Base-by-base conservation (phyloP, 176 grass and related monocot species). In the Olyra latifolia region DNA sequence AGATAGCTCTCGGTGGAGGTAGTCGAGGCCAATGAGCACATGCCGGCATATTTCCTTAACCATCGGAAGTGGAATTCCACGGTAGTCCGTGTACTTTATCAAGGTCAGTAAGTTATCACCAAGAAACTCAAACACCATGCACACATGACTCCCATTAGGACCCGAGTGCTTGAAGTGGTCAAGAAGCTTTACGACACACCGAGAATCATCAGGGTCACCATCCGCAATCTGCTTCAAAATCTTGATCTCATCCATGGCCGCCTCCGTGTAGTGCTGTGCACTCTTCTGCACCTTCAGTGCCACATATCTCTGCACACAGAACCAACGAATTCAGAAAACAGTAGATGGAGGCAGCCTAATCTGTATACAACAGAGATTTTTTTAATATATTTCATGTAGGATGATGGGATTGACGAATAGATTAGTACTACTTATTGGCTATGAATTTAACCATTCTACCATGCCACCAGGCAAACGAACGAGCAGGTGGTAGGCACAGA, bases 61-160 rank as follows among this genome's bases (percentile, higher is more conserved):
- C 93, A 91, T 99, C 0, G 87, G 85, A 74, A 99, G 88, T 3
- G 90, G 86, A 23, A 99, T 89, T 27, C 97, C 97, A 2, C 87
- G 68, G 44, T 96, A 99, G 50, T 96, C 82, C 0, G 79, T 91
- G 87, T 88, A 99, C 78, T 99, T 99, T 57, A 99, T 99, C 35
- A 99, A 84, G 10, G 97, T 96, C 67, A 99, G 73, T 55, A 99
- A 85, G 64, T 99, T 99, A 80, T 99, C 93, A 35, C 97, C 97
- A 29, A 99, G 91, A 85, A 99, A 99, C 87, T 99, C 97, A 82
- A 99, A 99, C 15, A 99, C 97, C 97, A 99, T 99, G 89, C 97
- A 99, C 13, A 99, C 93, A 81, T 99, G 97, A 86, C 72, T 86
- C 7, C 97, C 97, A 10, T 99, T 96, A 10, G 97, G 97, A 10